A percentile compares a stretch with the other conserved stretches of the same genome.
phyloP scores from a whole-genome alignment of 495 filamentous ascomycete species.

The Hypomontagnella monticulosa region DNA sequence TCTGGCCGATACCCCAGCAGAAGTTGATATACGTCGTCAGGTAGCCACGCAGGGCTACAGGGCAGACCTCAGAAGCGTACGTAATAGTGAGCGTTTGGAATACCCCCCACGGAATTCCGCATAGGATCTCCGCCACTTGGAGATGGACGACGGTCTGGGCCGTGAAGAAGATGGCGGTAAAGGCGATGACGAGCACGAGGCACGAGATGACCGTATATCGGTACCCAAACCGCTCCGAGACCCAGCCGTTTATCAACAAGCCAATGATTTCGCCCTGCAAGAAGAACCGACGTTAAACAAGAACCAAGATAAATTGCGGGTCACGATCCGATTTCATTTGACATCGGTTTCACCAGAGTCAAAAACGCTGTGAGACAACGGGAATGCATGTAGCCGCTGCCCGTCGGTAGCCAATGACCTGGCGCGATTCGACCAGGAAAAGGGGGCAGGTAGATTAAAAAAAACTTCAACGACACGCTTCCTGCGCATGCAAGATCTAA shows the following conservation, averaged over 20 bases:
- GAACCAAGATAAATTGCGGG: background rate
- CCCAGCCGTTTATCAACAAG: constrained; percentile 77
- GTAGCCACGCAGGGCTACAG: constrained; percentile 75
- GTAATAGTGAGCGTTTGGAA: constrained; percentile 83
- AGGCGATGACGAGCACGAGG: constrained; percentile 70
- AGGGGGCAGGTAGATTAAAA: background rate
- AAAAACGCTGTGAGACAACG: background rate
- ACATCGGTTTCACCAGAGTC: background rate
- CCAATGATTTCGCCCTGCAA: constrained; percentile 75
- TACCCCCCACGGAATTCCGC: constrained; percentile 81
- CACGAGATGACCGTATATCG: constrained; percentile 75
- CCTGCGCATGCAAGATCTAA: constrained; percentile 7
- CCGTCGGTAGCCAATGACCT: constrained; percentile 1
- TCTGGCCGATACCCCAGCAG: constrained; percentile 82
- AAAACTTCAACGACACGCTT: background rate
- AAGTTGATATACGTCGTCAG: constrained; percentile 85
- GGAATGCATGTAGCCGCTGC: background rate
- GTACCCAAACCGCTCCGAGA: constrained; percentile 80
- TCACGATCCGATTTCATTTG: too few species aligned
- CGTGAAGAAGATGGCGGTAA: constrained; percentile 81
- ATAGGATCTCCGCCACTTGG: constrained; percentile 77
- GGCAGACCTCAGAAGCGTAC: constrained; percentile 83
- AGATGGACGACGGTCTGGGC: constrained; percentile 74
- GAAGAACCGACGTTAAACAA: constrained; percentile 11
- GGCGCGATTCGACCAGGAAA: background rate